These are phyloP conservation scores for Haberlea rhodopensis DNA, from an alignment of 257 asterid species.

Conservation along the genomic window DNA sequence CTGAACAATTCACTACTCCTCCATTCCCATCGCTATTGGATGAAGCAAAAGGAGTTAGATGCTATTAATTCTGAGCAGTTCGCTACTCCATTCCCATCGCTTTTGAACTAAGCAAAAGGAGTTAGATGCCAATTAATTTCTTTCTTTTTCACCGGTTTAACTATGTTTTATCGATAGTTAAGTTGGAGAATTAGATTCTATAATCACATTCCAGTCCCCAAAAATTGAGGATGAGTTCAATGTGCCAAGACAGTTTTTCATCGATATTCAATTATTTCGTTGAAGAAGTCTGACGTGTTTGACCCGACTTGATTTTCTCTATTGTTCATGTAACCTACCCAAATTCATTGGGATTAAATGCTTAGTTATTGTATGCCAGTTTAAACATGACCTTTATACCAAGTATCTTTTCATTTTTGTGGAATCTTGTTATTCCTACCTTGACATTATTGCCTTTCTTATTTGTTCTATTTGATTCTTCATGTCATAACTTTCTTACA, in stretches of 20 bases:
- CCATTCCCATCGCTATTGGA: background rate
- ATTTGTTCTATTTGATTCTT: conserved; percentile 1
- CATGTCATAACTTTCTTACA: conserved; percentile 27
- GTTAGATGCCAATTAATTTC: background rate
- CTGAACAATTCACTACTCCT: background rate
- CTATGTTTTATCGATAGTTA: background rate
- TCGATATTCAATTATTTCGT: background rate
- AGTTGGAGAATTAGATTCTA: background rate
- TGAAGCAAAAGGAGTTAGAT: conserved; percentile 1
- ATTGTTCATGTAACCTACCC: too few relatives aligned
- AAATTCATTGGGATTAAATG: too few relatives aligned
- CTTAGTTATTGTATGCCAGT: background rate
- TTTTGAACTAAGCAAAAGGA: conserved; percentile 5
- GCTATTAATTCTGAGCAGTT: background rate
- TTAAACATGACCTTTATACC: background rate
- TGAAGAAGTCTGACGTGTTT: too few relatives aligned
- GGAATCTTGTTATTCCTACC: conserved; percentile 7
- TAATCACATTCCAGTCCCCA: conserved; percentile 19
- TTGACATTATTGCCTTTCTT: conserved; percentile 12
- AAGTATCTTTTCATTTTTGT: conserved; percentile 2
- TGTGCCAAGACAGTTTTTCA: background rate
- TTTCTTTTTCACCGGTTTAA: conserved; percentile 3
- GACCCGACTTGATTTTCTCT: too few relatives aligned
- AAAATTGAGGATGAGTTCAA: conserved; percentile 8
- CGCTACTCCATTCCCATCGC: background rate